Evolutionary conservation across 805 yeast species (phyloP).

Genomic region (Wickerhamomyces chaumierensis): DNA sequence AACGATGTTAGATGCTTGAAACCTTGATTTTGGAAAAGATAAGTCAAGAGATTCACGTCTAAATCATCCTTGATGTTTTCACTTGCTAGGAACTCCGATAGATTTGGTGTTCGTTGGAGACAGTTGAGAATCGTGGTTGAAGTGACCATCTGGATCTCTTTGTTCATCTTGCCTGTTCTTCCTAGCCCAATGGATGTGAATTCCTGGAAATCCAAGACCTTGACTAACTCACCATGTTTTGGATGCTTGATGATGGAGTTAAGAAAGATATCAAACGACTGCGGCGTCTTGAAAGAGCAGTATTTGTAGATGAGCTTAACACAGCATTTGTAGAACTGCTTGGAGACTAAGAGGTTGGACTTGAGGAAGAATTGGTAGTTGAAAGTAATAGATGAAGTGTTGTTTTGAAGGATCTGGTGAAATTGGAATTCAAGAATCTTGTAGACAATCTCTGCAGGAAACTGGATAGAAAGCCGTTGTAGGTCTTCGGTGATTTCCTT

Average conservation of each 20-base stretch:
- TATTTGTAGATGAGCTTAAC: constrained; percentile 51
- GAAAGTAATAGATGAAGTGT: constrained; percentile 37
- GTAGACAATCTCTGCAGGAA: constrained; percentile 47
- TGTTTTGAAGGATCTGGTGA: constrained; percentile 37
- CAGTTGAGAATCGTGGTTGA: constrained; percentile 57
- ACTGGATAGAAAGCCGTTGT: constrained; percentile 1
- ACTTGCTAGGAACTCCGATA: constrained; percentile 70
- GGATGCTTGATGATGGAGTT: constrained; percentile 36
- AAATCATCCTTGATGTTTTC: constrained; percentile 82
- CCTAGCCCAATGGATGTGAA: constrained; percentile 87
- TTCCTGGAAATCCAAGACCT: constrained; percentile 75
- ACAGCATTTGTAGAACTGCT: constrained; percentile 45
- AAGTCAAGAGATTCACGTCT: constrained; percentile 43
- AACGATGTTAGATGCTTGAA: constrained; percentile 50
- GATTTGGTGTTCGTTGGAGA: constrained; percentile 48
- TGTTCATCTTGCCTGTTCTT: constrained; percentile 80
- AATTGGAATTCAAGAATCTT: constrained; percentile 43
- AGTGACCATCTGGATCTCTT: constrained; percentile 85
- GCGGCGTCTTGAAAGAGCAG: constrained; percentile 70
- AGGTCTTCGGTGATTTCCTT: not conserved
- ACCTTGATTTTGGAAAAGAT: constrained; percentile 33
- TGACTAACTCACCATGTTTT: constrained; percentile 48
- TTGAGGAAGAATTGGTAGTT: constrained; percentile 40
- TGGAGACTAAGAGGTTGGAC: constrained; percentile 43
- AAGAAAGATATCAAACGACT: constrained; percentile 63